These are phyloP conservation scores for Closterium sp. DNA, from an alignment of 139 green algal genomes.

Conservation along the genomic window DNA sequence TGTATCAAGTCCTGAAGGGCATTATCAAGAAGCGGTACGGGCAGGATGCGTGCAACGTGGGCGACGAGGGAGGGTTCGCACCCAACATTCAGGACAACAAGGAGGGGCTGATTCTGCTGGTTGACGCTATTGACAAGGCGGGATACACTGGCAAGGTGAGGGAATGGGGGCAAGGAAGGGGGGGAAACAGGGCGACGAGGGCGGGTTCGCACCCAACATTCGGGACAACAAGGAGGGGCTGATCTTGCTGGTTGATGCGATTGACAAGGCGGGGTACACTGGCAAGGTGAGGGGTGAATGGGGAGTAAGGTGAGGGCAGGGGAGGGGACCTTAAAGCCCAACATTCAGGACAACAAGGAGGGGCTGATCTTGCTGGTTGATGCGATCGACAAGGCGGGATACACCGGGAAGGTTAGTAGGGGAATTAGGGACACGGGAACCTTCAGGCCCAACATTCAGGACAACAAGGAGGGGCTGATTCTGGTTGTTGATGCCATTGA, in stretches of 20 bases:
- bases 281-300: constrained; percentile 67
- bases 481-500: too few species aligned
- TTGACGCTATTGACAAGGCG: too few species aligned
- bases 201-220: too few species aligned
- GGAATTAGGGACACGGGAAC: too few species aligned
- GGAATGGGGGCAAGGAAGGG: too few species aligned
- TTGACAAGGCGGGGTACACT: constrained; percentile 88
- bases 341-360: constrained; percentile 80
- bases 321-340: not conserved
- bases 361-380: constrained; percentile 88
- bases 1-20: constrained; percentile 96
- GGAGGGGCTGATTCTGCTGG: too few species aligned
- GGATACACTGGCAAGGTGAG: too few species aligned
- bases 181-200: too few species aligned
- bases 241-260: constrained; percentile 86
- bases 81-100: constrained; percentile 93
- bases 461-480: too few species aligned
- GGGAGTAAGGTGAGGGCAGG: not conserved
- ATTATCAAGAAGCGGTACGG: constrained; percentile 91
- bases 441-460: too few species aligned
- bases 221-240: constrained; percentile 90
- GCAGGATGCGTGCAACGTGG: constrained; percentile 96
- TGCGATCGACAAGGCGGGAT: constrained; percentile 90
- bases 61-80: constrained; percentile 98
- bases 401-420: constrained; percentile 75